Base-by-base conservation (phyloP, 192 early-diverging fungal species). In the Entomortierella chlamydospora region DNA sequence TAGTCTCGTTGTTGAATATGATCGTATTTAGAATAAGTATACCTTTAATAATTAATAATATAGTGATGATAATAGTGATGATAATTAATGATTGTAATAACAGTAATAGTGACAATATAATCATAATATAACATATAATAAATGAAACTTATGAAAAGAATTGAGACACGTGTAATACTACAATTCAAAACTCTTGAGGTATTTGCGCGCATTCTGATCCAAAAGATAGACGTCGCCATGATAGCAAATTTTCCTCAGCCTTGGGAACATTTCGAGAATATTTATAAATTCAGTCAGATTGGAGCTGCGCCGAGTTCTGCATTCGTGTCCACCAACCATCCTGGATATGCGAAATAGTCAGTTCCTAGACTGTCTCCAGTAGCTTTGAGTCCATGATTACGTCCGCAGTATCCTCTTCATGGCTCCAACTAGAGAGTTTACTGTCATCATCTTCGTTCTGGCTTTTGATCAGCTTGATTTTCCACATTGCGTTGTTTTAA, bases 1-100 rank as follows among this genome's bases (percentile, higher is more conserved):
- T 0, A 59, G 67, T 54, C 60, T 78, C 22, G 20, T 64, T 37
- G 67, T 78, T 15, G 73, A 78, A 37, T 64, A 64, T 53, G 73
- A 69, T 28, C 60, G 61, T 0, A 39, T 69, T 1, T 78, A 53
- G 25, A 57, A 15, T 23, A 4, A 0, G 10, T 15, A 25, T 34
- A 26, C 9, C 13, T 33, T 58, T 8, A 9, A 37, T 12, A 57
- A 42, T 1, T 7, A 39, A 52, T 1, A 23, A 50, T 29, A 53
- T 0, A 42, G 22, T 26, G 57, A 37, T 12, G 15, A 2, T 15
- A 57, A 30, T 57, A 12, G 34, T 37, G 10, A 7, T 37, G 5
- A 37, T 37, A 10, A 10, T 10, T n/a, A n/a, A n/a, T n/a, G n/a
- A n/a, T n/a, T 55, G 41, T 25, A 30, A 23, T 42, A 0, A 62